Conservation (phyloP, 768 basidiomycete genomes). For the Naematelia aurantialba region DNA sequence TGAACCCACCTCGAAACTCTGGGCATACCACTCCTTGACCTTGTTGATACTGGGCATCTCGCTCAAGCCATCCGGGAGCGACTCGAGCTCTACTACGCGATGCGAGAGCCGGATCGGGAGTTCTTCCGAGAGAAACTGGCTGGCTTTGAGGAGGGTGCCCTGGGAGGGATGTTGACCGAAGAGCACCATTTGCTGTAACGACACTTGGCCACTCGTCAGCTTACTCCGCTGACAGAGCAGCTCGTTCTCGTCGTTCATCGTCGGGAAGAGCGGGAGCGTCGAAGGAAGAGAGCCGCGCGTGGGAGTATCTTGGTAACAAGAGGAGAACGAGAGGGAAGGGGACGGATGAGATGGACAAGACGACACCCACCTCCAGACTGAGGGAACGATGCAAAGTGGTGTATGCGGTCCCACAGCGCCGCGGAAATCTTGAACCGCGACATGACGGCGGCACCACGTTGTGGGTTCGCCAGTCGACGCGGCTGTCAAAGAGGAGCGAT, state of each 20-base stretch:
- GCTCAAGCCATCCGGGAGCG: slow-evolving; percentile 84
- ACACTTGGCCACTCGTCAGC: slow-evolving; percentile 58
- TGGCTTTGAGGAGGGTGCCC: slow-evolving; percentile 84
- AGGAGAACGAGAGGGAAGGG: not conserved
- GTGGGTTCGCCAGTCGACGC: no score
- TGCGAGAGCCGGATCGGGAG: slow-evolving; percentile 92
- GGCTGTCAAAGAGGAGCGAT: no score
- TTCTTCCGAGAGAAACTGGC: slow-evolving; percentile 63
- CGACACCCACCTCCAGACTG: slow-evolving; percentile 76
- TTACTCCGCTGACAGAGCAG: slow-evolving; percentile 2
- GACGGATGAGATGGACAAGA: not conserved
- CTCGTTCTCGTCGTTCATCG: not conserved
- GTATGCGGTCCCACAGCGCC: slow-evolving; percentile 81
- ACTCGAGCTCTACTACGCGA: slow-evolving; percentile 90
- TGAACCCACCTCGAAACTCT: slow-evolving; percentile 83
- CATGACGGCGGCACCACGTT: no score
- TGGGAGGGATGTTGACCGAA: slow-evolving; percentile 95
- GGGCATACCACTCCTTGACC: slow-evolving; percentile 97
- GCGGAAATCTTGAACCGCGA: slow-evolving; percentile 59
- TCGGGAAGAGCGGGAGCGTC: not conserved
- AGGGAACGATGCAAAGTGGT: slow-evolving; percentile 84
- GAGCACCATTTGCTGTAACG: slow-evolving; percentile 93
- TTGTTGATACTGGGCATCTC: slow-evolving; percentile 88
- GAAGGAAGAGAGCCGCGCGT: not conserved
- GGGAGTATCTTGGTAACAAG: no score